Base-by-base conservation (phyloP, 2,329 filamentous ascomycete genomes). In the Colletotrichum lindemuthianum region DNA sequence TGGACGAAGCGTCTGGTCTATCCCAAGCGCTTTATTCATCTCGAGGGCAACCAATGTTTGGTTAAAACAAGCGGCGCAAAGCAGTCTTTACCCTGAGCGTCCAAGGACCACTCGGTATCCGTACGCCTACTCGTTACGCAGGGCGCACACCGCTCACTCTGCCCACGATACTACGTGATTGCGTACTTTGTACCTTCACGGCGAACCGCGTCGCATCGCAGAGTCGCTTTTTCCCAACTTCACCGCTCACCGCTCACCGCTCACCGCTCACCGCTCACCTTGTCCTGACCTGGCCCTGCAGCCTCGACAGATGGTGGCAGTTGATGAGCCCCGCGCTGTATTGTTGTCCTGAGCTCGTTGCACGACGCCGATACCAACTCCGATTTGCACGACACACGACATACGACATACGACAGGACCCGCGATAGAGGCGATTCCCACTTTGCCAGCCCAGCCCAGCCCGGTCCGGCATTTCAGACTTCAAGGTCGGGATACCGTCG, bases 401-500 rank as follows among this genome's bases (percentile, higher is more conserved):
- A 56, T 16, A 10, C 10, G 37, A 6, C 13, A 40, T 6, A 40
- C 37, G 37, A 40, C 37, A 1, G 37, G 43, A 45, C 24, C 5
- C 24, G 11, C 32, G 39, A 48, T 40, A 34, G 45, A 56, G 45
- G 45, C 61, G 52, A 61, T 61, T 65, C 51, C 61, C 51, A 60
- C 52, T 55, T 51, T 40, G 50, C 44, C 33, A 16, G 45, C 51
- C 47, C 61, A 43, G 55, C 24, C 24, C 44, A 49, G 15, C 11
- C 9, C 37, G 13, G 13, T 49, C 37, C 56, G 54, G 60, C 58
- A 51, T 12, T 11, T 56, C 44, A 41, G 48, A 51, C 9, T 11
- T 61, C 44, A 41, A 52, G 41, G 61, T 51, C 39, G 58, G 58
- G 51, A 65, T 61, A 61, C 61, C 61, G 58, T 56, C 51, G 61